Conservation (phyloP, 805 yeast genomes). For the Cyberlindnera americana region DNA sequence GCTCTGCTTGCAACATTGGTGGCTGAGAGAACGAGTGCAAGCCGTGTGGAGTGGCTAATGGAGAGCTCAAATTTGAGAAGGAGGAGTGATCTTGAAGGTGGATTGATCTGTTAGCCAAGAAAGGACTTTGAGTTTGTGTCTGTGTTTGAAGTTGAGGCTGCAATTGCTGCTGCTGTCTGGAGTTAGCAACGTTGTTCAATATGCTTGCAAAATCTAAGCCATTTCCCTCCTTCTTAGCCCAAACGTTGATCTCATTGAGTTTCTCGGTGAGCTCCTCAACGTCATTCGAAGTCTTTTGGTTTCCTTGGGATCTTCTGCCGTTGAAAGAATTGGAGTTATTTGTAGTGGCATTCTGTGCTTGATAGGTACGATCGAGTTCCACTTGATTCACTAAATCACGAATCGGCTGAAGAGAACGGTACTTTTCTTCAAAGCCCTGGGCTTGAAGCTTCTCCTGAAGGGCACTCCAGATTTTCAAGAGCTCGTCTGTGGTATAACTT, state of each 20-base stretch:
- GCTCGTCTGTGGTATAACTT: slow-evolving; percentile 46
- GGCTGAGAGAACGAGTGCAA: slow-evolving; percentile 9
- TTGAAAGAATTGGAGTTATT: neutral
- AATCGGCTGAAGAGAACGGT: slow-evolving; percentile 31
- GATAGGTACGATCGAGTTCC: slow-evolving; percentile 19
- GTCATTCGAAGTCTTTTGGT: slow-evolving; percentile 2
- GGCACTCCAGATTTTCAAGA: slow-evolving; percentile 50
- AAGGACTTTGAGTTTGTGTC: slow-evolving; percentile 9
- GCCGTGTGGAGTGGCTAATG: slow-evolving; percentile 8
- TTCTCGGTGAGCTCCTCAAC: slow-evolving; percentile 17
- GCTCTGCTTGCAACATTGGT: slow-evolving; percentile 33
- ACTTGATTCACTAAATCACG: slow-evolving; percentile 21
- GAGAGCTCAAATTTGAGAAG: slow-evolving; percentile 11
- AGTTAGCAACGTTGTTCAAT: slow-evolving; percentile 17
- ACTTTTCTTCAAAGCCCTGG: slow-evolving; percentile 29
- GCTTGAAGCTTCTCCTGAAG: slow-evolving; percentile 30
- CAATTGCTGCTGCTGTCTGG: slow-evolving; percentile 13
- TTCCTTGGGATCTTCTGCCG: neutral
- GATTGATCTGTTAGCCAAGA: slow-evolving; percentile 1
- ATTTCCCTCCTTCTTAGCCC: slow-evolving; percentile 23
- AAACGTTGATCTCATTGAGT: slow-evolving; percentile 19
- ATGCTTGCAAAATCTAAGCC: slow-evolving; percentile 26
- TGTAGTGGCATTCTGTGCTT: slow-evolving; percentile 7
- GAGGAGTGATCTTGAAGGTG: slow-evolving; percentile 10
- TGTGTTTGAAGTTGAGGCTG: slow-evolving; percentile 8